Evolutionary conservation across 1,284 basidiomycete species (phyloP).

Genomic region (Waitea zeae): DNA sequence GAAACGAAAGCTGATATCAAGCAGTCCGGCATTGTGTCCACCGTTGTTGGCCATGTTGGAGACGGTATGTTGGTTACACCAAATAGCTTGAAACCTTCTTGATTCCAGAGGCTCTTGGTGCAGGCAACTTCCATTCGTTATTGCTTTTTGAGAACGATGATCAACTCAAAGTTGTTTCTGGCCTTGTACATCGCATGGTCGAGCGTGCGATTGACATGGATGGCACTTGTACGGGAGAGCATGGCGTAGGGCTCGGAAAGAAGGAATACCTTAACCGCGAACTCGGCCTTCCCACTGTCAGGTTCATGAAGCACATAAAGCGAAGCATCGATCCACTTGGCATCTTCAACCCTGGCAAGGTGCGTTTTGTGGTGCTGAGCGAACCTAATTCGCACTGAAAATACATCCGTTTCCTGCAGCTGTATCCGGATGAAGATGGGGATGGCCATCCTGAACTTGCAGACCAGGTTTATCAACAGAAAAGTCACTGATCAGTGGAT

Average conservation of each 20-base stretch:
- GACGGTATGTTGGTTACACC: slow-evolving; percentile 36
- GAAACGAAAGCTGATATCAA: slow-evolving; percentile 63
- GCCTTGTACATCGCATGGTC: slow-evolving; percentile 50
- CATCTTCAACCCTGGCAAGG: slow-evolving; percentile 80
- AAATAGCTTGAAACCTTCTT: background rate
- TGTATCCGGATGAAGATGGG: slow-evolving; percentile 10
- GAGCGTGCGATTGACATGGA: slow-evolving; percentile 56
- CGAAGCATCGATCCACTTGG: slow-evolving; percentile 56
- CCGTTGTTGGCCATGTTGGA: slow-evolving; percentile 70
- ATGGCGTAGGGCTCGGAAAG: slow-evolving; percentile 83
- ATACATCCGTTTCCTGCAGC: slow-evolving; percentile 3
- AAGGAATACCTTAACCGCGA: slow-evolving; percentile 58
- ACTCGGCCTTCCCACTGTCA: slow-evolving; percentile 68
- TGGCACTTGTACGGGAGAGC: slow-evolving; percentile 74
- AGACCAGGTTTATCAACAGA: no score
- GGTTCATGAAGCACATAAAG: slow-evolving; percentile 76
- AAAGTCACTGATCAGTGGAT: no score
- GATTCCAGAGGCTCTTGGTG: background rate
- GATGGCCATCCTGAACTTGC: no score
- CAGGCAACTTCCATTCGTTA: slow-evolving; percentile 38
- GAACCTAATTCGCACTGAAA: background rate
- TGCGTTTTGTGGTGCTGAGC: no score
- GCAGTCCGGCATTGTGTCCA: slow-evolving; percentile 37
- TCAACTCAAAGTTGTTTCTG: slow-evolving; percentile 31
- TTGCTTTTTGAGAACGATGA: slow-evolving; percentile 47